A percentile compares a stretch with the other conserved stretches of the same genome.
phyloP scores from a whole-genome alignment of 148 eudicot genomes.

The Rhododendron henanense region DNA sequence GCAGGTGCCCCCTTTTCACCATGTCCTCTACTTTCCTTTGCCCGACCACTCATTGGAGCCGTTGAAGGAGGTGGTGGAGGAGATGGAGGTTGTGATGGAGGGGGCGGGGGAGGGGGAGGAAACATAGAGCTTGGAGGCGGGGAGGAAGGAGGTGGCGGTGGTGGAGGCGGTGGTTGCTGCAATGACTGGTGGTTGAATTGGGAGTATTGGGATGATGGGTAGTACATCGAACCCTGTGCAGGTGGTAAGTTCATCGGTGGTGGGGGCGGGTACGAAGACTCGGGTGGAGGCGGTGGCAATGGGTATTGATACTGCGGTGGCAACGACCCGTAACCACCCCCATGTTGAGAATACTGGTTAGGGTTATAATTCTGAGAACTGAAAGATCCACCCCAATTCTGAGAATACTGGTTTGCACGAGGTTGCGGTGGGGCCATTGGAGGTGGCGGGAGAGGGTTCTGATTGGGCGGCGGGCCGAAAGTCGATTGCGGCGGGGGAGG shows the following conservation, averaged over 20 bases:
- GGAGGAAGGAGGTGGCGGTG: constrained; percentile 73
- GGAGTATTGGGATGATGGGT: constrained; percentile 69
- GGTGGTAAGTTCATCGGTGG: constrained; percentile 45
- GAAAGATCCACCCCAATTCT: constrained; percentile 63
- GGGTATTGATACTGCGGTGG: constrained; percentile 54
- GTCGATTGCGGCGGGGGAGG: constrained; percentile 71
- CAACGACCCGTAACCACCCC: constrained; percentile 32
- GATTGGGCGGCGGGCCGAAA: constrained; percentile 51
- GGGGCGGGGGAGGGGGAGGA: constrained; percentile 65
- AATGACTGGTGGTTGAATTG: constrained; percentile 60
- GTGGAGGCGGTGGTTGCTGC: constrained; percentile 56
- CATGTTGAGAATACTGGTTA: constrained; percentile 41
- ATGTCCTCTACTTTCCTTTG: constrained; percentile 49
- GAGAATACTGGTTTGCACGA: constrained; percentile 50
- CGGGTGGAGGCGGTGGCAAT: constrained; percentile 77
- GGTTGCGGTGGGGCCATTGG: constrained; percentile 43
- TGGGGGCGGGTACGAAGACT: constrained; percentile 66
- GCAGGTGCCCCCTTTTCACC: constrained; percentile 37
- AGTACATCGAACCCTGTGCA: constrained; percentile 48
- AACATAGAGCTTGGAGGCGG: constrained; percentile 56
- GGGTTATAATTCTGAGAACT: constrained; percentile 42
- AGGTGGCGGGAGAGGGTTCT: constrained; percentile 42
- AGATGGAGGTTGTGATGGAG: constrained; percentile 50
- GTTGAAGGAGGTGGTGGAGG: constrained; percentile 58
- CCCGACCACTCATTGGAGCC: constrained; percentile 29